Evolutionary conservation across 345 rosid genomes (phyloP), one percentile per base, ranked within the genome.

Genomic region (Eucalyptus grandis): DNA sequence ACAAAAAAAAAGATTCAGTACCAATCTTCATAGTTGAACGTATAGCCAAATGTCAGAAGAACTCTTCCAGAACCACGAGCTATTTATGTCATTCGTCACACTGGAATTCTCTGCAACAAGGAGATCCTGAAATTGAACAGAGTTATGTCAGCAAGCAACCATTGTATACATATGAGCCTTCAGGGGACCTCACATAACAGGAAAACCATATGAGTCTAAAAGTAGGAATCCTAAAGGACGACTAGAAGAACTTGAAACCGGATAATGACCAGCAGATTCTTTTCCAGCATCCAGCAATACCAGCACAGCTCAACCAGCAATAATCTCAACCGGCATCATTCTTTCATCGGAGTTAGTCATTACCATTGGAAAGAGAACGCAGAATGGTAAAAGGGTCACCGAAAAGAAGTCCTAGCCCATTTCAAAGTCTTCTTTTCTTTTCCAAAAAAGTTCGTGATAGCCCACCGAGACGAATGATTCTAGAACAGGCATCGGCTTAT

Each of bases 11-110:
- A 51, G 50, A 85, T 60, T 51, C 56, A 89, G 87, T 91, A 97
- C 98, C 98, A 86, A 95, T 91, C 92, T 95, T 95, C 99, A 96
- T 96, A 82, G 77, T 93, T 77, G 47, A 77, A 37, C 6, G 19
- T 72, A 6, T 19, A 37, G 83, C 47, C 83, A 77, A 77, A 77
- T 37, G 27, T 37, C 83, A 77, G 83, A 37, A 77, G 83, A 37
- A 77, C 27, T 77, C 27, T 37, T 37, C 46, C 46, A 37, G 27
- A 37, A 77, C 47, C 24, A 2, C 27, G 1, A 77, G 83, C 26
- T 37, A 77, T 3, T 37, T 77, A 40, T 72, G 83, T 37, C 46
- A 77, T 77, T 77, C 8, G 83, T 21, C 83, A 77, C 27, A 40
- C 83, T 21, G 83, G 83, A 77, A 19, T 77, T 77, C 46, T 77